Evolutionary conservation across 1,139 yeast genomes (phyloP), one percentile per base, ranked within the genome.

Genomic region (Hyphopichia wangnamkhiaoensis): DNA sequence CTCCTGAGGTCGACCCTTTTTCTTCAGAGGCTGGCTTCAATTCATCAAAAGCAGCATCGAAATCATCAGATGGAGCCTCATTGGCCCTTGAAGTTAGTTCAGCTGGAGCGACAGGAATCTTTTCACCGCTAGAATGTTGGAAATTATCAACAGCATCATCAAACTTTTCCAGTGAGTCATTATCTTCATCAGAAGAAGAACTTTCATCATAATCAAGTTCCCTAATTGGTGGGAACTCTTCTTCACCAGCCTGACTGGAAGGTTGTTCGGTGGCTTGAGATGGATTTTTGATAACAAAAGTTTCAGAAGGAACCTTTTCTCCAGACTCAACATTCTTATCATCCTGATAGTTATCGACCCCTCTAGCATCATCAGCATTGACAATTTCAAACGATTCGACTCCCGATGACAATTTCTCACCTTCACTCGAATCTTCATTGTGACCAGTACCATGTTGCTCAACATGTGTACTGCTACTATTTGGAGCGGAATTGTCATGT

Each of bases 211-310:
- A 71, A 19, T 80, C 82, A 31, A 83, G 61, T 49, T 84, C 88
- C 49, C 74, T 71, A 37, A 84, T 80, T 23, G 93, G 88, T 10
- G 93, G 93, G 58, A 84, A 84, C 48, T 84, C 90, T 13, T 72
- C 73, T 16, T 68, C 62, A 12, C 36, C 39, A 14, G 34, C 29
- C n/a, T 26, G 24, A 26, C n/a, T 12, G 31, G 18, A 5, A 31
- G 12, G 12, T 28, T 13, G 15, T 4, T 19, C 24, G 5, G 25
- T 21, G 8, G 31, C 25, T 10, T 17, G 28, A 3, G 20, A 9
- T 4, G 51, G 43, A 21, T 48, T 46, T 13, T 43, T 45, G 18
- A 49, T 33, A 8, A 47, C 42, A 35, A 46, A 48, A 0, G 54
- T 43, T 29, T 35, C 40, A 5, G 38, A 21, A 8, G 32, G 36